Base-by-base conservation (phyloP, 2,329 filamentous ascomycete species). In the Aspergillus spinulosporus region DNA sequence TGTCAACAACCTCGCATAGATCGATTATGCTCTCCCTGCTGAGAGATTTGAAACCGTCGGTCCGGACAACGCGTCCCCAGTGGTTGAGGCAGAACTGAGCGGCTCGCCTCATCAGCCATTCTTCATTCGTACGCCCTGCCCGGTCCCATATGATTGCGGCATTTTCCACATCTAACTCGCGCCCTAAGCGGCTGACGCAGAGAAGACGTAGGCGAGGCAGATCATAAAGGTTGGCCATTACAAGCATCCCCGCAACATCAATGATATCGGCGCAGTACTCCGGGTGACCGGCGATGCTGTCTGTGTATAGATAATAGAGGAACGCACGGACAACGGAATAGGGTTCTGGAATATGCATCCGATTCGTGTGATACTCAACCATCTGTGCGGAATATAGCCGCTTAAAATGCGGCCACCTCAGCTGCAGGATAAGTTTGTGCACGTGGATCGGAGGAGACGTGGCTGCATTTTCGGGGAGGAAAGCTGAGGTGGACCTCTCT, bases 141-240 rank as follows among this genome's bases (percentile, higher is more conserved):
- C 92, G 91, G 73, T 97, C 92, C 92, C 95, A 99, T 55, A 96
- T 92, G 64, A 95, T 88, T 62, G 94, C 96, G 2, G 93, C 93
- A 68, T 97, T 92, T 58, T 96, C 90, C 39, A 97, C 88, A 69
- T 97, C 93, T 2, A 99, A 83, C 69, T 99, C 94, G 59, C 90
- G 89, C 54, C 89, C 88, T 3, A 99, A 82, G 6, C 94, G 85
- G 70, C 96, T 93, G 53, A 97, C 89, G 71, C 93, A 97, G 1
- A 97, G 82, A 5, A 96, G 83, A 15, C 93, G 89, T 26, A 99
- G 84, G 64, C 94, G 91, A 1, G 92, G 92, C 78, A 99, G 95
- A 69, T 97, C 93, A 76, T 99, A 99, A 46, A 97, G 90, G 72
- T 97, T 97, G 43, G 92, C 92, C 90, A 99, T 95, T 62, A 99